phyloP scores from a whole-genome alignment of 306 rosid genomes.

The Glycine soja region DNA sequence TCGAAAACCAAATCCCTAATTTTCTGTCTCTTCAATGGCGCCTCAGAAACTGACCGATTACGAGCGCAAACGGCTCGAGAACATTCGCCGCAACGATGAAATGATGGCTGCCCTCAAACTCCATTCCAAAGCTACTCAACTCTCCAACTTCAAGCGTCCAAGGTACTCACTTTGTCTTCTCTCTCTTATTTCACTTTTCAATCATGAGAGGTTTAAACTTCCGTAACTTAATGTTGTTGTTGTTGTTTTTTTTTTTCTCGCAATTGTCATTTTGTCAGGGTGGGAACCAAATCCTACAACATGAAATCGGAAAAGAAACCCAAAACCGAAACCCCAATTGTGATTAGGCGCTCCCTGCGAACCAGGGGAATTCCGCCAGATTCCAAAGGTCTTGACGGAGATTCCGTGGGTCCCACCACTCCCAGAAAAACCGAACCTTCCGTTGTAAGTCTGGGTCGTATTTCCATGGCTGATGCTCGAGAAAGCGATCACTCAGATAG shows the following conservation, averaged over 20 bases:
- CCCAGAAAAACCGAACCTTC: neutral
- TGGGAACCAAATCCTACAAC: constrained; percentile 58
- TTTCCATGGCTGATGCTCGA: constrained; percentile 58
- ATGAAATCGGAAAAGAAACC: constrained; percentile 58
- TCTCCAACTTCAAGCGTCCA: constrained; percentile 76
- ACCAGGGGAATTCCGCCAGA: constrained; percentile 77
- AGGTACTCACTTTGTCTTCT: constrained; percentile 53
- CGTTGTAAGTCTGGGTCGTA: constrained; percentile 53
- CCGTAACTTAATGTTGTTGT: neutral
- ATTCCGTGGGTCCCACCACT: constrained; percentile 23
- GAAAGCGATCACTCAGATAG: constrained; percentile 55
- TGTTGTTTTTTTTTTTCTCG: neutral
- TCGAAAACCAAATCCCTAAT: constrained; percentile 28
- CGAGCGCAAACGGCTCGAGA: constrained; percentile 84
- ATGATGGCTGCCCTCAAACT: constrained; percentile 85
- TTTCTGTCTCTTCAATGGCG: constrained; percentile 58
- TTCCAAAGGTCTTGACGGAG: constrained; percentile 44
- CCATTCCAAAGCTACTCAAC: constrained; percentile 64
- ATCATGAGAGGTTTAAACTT: neutral
- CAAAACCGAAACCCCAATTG: constrained; percentile 62
- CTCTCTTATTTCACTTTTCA: neutral
- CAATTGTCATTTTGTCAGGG: constrained; percentile 41
- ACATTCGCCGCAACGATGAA: constrained; percentile 89
- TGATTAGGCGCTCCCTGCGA: constrained; percentile 77
- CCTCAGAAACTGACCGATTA: constrained; percentile 66